These are phyloP conservation scores for Priceomyces haplophilus DNA, from an alignment of 805 yeast genomes.

Conservation along the genomic window DNA sequence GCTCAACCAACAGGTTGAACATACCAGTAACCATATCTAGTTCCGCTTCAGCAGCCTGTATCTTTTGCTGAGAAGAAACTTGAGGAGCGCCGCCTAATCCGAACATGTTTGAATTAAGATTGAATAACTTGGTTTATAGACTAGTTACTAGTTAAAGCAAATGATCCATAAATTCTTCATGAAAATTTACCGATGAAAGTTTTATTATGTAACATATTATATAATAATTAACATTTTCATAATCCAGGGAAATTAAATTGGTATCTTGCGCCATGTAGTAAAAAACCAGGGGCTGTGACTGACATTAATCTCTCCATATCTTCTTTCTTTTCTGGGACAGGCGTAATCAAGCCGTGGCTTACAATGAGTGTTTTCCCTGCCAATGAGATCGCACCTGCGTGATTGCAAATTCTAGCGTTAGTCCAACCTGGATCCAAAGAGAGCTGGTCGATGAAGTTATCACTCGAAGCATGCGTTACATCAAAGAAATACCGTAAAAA, in stretches of 20 bases:
- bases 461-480: conserved; percentile 22
- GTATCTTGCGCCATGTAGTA: conserved; percentile 35
- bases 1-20: conserved; percentile 90
- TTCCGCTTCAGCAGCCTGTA: conserved; percentile 93
- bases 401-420: conserved; percentile 27
- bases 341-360: conserved; percentile 34
- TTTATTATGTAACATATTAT: conserved; percentile 5
- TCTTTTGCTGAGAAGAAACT: conserved; percentile 68
- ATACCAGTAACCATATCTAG: conserved; percentile 95
- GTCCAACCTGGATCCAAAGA: conserved; percentile 18
- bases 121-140: conserved; percentile 1
- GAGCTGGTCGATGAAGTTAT: conserved; percentile 18
- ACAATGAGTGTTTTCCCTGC: conserved; percentile 34
- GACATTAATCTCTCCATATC: conserved; percentile 20
- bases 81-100: conserved; percentile 81
- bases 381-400: conserved; percentile 32
- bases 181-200: neutral
- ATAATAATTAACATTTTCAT: conserved; percentile 11
- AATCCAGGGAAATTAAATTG: conserved; percentile 38
- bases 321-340: conserved; percentile 30
- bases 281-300: conserved; percentile 16
- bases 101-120: conserved; percentile 45
- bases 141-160: neutral
- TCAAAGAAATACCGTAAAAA: conserved; percentile 35
- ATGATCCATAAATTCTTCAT: neutral